Evolutionary conservation across 371 early-diverging fungal species (phyloP), one percentile per base, ranked within the genome.

Genomic region (Syncephalis plumigaleata): DNA sequence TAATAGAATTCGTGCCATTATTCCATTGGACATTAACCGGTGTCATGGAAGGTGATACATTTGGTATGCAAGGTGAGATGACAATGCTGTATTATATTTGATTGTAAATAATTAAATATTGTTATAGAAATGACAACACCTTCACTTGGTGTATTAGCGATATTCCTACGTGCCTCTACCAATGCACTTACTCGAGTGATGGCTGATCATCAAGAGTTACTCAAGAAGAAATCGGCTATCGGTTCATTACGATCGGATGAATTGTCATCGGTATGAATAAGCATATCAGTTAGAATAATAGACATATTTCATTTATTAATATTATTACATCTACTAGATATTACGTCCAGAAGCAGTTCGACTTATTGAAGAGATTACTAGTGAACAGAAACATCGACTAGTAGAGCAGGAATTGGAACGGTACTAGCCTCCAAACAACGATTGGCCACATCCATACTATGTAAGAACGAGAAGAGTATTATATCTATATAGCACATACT

Each of bases 281-380:
- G n/a, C n/a, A n/a, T n/a, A 11, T 7, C 11, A 31, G 4, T 7
- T 31, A 31, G 11, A 7, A 31, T 31, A 31, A 31, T 31, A 31
- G 31, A 31, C 7, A 11, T 4, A 31, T 31, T 31, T n/a, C n/a
- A 11, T 4, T 31, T 31, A 31, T 31, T 31, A 31, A 31, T 31
- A 31, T 31, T 31, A 31, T 31, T 31, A 31, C 31, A 7, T 7
- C 11, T 7, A 31, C 4, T 31, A 31, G 31, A 31, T 31, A 31
- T 31, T 31, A 31, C 4, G 31, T 31, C 31, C 31, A 31, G 31
- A 31, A 31, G 31, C 31, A 31, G 31, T 11, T 31, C 31, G 31
- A 7, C 11, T 31, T 7, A 48, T 49, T 8, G 61, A 64, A 36
- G 65, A 65, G 11, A 50, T 71, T 18, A 27, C 47, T 17, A 50